A percentile compares a stretch with the other conserved stretches of the same genome.
Evolutionary conservation across 345 rosid species (phyloP).

Genomic region (Heritiera littoralis): DNA sequence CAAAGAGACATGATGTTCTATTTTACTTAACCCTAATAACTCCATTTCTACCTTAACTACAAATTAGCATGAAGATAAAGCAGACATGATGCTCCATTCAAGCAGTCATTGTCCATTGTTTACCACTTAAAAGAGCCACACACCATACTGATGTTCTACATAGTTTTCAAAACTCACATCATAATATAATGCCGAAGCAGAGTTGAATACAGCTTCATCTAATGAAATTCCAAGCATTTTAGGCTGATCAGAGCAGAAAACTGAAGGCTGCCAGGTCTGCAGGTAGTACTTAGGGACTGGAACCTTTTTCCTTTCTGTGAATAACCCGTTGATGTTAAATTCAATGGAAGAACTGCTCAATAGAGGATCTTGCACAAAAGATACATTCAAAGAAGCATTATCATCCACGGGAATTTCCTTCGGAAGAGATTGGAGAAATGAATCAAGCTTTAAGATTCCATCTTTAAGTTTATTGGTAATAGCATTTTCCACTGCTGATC

Average conservation of each 20-base stretch:
- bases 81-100: neutral
- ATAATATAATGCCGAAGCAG: slow-evolving; percentile 87
- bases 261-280: slow-evolving; percentile 43
- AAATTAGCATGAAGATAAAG: slow-evolving; percentile 8
- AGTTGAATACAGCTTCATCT: slow-evolving; percentile 82
- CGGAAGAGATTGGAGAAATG: slow-evolving; percentile 74
- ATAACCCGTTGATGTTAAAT: slow-evolving; percentile 81
- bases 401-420: slow-evolving; percentile 89
- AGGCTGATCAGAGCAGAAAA: slow-evolving; percentile 55
- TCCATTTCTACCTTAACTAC: slow-evolving; percentile 2
- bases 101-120: slow-evolving; percentile 2
- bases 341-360: slow-evolving; percentile 72
- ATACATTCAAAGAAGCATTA: slow-evolving; percentile 80
- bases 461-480: slow-evolving; percentile 69
- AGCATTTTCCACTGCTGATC: slow-evolving; percentile 80
- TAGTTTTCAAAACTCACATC: slow-evolving; percentile 57
- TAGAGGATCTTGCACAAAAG: slow-evolving; percentile 68
- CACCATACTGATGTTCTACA: neutral
- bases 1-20: neutral
- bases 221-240: slow-evolving; percentile 91
- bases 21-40: neutral
- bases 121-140: neutral
- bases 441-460: slow-evolving; percentile 76
- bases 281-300: slow-evolving; percentile 22
- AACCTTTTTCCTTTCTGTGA: slow-evolving; percentile 46